A percentile compares a stretch with the other conserved stretches of the same genome.
Evolutionary conservation across 2,329 filamentous ascomycete species (phyloP).

Genomic region (Truncatella angustata): DNA sequence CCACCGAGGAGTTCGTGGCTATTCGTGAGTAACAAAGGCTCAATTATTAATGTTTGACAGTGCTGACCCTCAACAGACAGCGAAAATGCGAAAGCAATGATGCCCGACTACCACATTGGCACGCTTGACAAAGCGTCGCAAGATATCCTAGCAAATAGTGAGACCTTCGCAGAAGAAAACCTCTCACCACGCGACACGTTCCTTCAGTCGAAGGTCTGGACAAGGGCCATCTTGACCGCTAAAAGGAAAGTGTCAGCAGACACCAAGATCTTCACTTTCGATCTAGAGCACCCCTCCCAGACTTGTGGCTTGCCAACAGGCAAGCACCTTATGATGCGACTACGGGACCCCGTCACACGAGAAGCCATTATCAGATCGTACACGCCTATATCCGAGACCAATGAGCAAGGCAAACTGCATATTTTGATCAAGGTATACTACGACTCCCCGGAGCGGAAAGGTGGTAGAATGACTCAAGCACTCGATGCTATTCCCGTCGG

Average conservation of each 20-base stretch:
- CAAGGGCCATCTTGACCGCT: slow-evolving; percentile 64
- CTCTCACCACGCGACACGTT: slow-evolving; percentile 58
- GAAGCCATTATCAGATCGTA: slow-evolving; percentile 82
- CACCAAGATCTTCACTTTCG: slow-evolving; percentile 78
- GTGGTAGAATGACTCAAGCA: slow-evolving; percentile 80
- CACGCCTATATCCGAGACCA: slow-evolving; percentile 72
- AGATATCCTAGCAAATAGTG: slow-evolving; percentile 47
- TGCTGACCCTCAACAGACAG: slow-evolving; percentile 60
- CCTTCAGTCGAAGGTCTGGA: slow-evolving; percentile 71
- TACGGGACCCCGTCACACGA: slow-evolving; percentile 67
- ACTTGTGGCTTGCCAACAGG: slow-evolving; percentile 75
- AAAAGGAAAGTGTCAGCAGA: slow-evolving; percentile 74
- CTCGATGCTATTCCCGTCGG: slow-evolving; percentile 72
- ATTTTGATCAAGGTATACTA: slow-evolving; percentile 83
- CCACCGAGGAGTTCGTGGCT: slow-evolving; percentile 84
- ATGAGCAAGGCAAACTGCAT: slow-evolving; percentile 62
- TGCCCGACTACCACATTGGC: slow-evolving; percentile 82
- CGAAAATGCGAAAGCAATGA: slow-evolving; percentile 89
- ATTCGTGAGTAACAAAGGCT: slow-evolving; percentile 66
- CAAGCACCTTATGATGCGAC: slow-evolving; percentile 82
- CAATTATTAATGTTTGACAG: not conserved
- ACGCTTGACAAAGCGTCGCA: slow-evolving; percentile 63
- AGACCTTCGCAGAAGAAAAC: slow-evolving; percentile 27
- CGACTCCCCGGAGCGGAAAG: slow-evolving; percentile 52
- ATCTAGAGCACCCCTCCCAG: slow-evolving; percentile 70